Evolutionary conservation across 2,329 filamentous ascomycete species (phyloP).

Genomic region (Thielaviopsis punctulata): DNA sequence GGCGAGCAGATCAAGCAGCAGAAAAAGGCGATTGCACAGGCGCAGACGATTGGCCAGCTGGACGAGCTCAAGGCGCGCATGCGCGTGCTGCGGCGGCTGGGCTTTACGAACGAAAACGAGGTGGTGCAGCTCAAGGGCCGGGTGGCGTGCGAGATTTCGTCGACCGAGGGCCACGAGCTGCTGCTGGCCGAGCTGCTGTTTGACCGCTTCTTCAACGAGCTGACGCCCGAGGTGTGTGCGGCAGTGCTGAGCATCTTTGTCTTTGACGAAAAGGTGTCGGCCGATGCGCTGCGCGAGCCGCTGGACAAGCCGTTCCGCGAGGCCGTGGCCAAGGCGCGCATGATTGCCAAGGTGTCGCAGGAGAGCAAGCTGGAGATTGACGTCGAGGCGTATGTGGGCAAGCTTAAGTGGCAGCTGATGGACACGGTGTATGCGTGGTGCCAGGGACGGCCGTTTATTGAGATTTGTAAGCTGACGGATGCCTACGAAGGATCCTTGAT

Average conservation of each 20-base stretch:
- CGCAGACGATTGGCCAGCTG: conserved; percentile 76
- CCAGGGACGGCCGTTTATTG: conserved; percentile 72
- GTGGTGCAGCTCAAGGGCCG: conserved; percentile 94
- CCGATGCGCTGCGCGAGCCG: conserved; percentile 62
- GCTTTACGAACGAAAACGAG: conserved; percentile 89
- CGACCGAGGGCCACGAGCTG: conserved; percentile 75
- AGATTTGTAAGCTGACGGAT: conserved; percentile 99
- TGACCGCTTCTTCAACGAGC: conserved; percentile 94
- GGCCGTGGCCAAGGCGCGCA: conserved; percentile 70
- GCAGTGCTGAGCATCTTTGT: conserved; percentile 85
- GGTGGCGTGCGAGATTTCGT: conserved; percentile 94
- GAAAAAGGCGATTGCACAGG: conserved; percentile 73
- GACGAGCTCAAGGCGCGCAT: conserved; percentile 95
- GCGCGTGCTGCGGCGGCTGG: conserved; percentile 79
- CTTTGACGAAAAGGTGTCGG: conserved; percentile 87
- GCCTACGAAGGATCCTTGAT: conserved; percentile 95
- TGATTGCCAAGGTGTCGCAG: conserved; percentile 81
- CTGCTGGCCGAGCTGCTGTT: conserved; percentile 87
- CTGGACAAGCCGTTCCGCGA: conserved; percentile 72
- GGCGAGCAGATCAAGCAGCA: conserved; percentile 66
- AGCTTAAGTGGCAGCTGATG: conserved; percentile 91
- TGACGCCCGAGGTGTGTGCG: conserved; percentile 74
- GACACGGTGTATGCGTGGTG: conserved; percentile 89
- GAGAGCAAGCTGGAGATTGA: conserved; percentile 91
- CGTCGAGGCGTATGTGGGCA: conserved; percentile 80